Evolutionary conservation across 1,284 basidiomycete species (phyloP), one percentile per base, ranked within the genome.

Genomic region (Vanrija sp.): DNA sequence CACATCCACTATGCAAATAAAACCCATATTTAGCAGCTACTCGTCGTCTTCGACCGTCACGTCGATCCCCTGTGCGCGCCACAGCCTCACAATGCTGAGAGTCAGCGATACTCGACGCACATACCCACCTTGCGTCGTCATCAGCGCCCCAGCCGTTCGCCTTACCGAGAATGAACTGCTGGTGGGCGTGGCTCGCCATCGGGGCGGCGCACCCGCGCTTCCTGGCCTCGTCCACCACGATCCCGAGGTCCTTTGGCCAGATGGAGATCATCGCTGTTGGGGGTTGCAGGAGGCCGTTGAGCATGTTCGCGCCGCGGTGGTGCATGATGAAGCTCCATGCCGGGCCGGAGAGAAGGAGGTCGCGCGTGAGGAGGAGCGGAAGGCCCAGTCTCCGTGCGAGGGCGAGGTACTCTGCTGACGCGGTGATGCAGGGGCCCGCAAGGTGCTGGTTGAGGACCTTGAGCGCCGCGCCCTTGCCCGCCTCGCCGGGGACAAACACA

Each of bases 391-490:
- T 57, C 15, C 52, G 54, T 1, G 65, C 60, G 15, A 72, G 57
- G 1, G 67, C 65, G 16, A 68, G 55, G 0, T 59, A 58, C 54
- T 73, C 71, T 21, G 64, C 62, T 10, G 58, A 54, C 3, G 52
- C 56, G 5, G 63, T 60, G 47, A 70, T 64, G 46, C 66, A 44
- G 6, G 34, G 34, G 29, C 57, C 60, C 5, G 53, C 62, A 19
- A 60, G 49, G n/a, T 58, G 55, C 49, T 64, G 62, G 51, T 64
- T 62, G 5, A 54, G 49, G 19, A 62, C 48, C 53, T 64, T 64
- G 47, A 62, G 51, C 3, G 55, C 53, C 1, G 51, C 56, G 18
- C 66, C 70, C 14, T 54, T 46, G 4, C 67, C 63, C 12, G 57
- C 50, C 21, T 65, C 62, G 16, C 57, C 57, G 28, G 60, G 59